Evolutionary conservation across 352 stramenopile species (phyloP), one percentile per base, ranked within the genome.

Genomic region (Lagenidium giganteum): DNA sequence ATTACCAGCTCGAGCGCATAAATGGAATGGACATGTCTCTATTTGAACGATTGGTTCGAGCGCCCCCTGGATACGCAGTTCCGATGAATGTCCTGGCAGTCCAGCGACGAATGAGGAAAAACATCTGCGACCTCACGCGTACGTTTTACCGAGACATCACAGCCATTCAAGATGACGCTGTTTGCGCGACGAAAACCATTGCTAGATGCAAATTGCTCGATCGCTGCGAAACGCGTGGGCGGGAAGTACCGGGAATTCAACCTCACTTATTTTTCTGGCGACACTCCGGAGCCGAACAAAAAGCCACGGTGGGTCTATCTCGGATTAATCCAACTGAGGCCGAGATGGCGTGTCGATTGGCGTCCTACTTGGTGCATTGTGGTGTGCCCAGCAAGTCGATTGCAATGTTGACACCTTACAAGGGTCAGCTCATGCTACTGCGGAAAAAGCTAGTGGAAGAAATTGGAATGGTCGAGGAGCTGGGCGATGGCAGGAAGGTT

Each of bases 21-120:
- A 91, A 90, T 54, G 80, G 76, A 46, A 81, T 93, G 9, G 87
- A 88, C 40, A 70, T 88, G 3, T 90, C 74, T 21, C 77, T 93
- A 67, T 93, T 93, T 51, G 72, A 93, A 47, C 30, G 78, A 20
- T 41, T 93, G 22, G 83, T 93, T 29, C 58, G 57, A 42, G 66
- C 81, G 3, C 76, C 78, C 4, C 51, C 55, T 8, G 53, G 62
- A 0, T 71, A 81, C 41, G 42, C 54, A 38, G 71, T 90, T 0
- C 81, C 76, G 20, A 80, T 70, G 2, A 82, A 67, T 8, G 74
- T 88, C 1, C 33, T 93, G 13, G 88, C 76, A 9, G 79, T 93
- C 34, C 81, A 93, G 42, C 64, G 79, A 6, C 74, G 78, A 17
- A 93, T 93, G 81, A 71, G 81, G 8, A 83, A 68, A 37, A 75